Percentiles rank a stretch among this genome's conserved stretches.
Evolutionary conservation across 2,329 filamentous ascomycete genomes (phyloP).

Genomic region (Trichoderma endophyticum): DNA sequence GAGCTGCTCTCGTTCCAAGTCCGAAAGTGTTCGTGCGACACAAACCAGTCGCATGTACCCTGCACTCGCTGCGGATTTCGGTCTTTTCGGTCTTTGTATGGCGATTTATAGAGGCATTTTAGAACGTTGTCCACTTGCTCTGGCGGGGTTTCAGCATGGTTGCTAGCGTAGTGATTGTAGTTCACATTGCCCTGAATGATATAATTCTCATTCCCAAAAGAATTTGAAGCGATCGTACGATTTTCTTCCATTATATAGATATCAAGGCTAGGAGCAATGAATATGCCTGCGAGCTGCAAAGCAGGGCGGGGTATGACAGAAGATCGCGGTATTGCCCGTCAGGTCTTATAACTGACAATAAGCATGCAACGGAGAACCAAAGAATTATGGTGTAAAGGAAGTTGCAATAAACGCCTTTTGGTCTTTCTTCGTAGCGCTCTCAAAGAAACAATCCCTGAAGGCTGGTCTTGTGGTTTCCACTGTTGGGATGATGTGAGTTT

Average conservation of each 20-base stretch:
- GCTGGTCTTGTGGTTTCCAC: background rate
- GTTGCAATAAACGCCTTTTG: background rate
- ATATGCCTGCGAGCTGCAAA: background rate
- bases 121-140: background rate
- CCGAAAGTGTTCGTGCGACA: background rate
- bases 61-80: background rate
- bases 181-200: background rate
- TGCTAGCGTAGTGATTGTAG: background rate
- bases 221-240: background rate
- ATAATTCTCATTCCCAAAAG: background rate
- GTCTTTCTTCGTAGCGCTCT: background rate
- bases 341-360: background rate
- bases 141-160: background rate
- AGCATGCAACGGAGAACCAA: background rate
- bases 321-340: background rate
- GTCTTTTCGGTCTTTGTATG: slow-evolving; percentile 20
- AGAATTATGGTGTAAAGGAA: background rate
- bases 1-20: background rate
- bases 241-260: background rate
- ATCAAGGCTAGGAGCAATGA: background rate
- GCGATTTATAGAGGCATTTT: slow-evolving; percentile 8
- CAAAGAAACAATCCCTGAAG: background rate
- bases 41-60: background rate
- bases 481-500: background rate
- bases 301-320: background rate